Evolutionary conservation across 2,329 filamentous ascomycete species (phyloP).

Genomic region (Apiospora phragmitis): DNA sequence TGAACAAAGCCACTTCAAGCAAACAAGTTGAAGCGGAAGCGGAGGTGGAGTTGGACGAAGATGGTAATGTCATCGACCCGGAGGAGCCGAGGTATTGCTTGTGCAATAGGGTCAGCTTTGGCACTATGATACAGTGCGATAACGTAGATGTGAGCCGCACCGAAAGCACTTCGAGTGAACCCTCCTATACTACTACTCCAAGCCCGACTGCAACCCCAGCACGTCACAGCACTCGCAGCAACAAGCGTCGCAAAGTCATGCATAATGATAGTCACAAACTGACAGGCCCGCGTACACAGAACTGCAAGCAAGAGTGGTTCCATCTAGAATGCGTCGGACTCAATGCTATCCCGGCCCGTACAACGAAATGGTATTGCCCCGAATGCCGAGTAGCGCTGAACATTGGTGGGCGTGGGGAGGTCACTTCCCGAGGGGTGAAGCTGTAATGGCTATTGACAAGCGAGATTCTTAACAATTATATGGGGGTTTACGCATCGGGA

Average conservation of each 20-base stretch:
- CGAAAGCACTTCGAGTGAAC: conserved; percentile 11
- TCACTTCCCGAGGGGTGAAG: conserved; percentile 58
- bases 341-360: conserved; percentile 65
- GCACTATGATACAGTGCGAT: conserved; percentile 82
- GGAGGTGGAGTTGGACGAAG: conserved; percentile 64
- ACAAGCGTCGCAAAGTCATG: conserved; percentile 18
- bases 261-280: conserved; percentile 19
- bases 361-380: conserved; percentile 83
- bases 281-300: conserved; percentile 33
- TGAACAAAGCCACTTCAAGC: conserved; percentile 44
- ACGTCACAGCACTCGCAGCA: conserved; percentile 14
- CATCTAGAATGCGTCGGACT: conserved; percentile 77
- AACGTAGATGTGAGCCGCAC: conserved; percentile 66
- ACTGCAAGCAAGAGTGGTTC: conserved; percentile 84
- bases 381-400: conserved; percentile 67
- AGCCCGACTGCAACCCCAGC: conserved; percentile 7
- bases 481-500: background rate
- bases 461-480: background rate
- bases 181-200: background rate
- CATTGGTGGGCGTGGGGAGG: conserved; percentile 64
- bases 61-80: conserved; percentile 70
- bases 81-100: conserved; percentile 76
- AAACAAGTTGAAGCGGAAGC: conserved; percentile 47
- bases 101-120: conserved; percentile 79
- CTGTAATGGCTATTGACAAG: conserved; percentile 30